Percentiles rank a stretch among this genome's conserved stretches.
Evolutionary conservation across 306 rosid species (phyloP).

Genomic region (Acacia acuminata): DNA sequence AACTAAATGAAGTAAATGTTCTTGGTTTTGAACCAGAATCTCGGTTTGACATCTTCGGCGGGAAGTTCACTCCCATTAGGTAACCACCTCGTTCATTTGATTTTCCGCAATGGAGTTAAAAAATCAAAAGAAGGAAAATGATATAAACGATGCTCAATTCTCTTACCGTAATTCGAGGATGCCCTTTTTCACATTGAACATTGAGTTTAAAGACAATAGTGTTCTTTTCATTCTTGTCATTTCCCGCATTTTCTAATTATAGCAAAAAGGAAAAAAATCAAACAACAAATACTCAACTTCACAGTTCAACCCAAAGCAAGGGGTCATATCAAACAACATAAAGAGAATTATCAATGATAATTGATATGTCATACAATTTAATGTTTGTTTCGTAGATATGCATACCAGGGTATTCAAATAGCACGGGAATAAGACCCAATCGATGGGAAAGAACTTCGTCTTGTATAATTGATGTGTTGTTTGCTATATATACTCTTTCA

Average conservation of each 20-base stretch:
- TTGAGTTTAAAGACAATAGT: conserved; percentile 86
- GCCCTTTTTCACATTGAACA: conserved; percentile 46
- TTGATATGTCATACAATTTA: conserved; percentile 18
- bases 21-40: conserved; percentile 54
- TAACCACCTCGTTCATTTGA: conserved; percentile 68
- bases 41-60: conserved; percentile 49
- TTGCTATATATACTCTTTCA: conserved; percentile 84
- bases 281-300: conserved; percentile 26
- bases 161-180: conserved; percentile 66
- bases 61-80: conserved; percentile 80
- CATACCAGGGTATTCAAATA: conserved; percentile 85
- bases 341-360: conserved; percentile 9
- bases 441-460: conserved; percentile 98
- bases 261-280: not conserved
- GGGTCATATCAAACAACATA: conserved; percentile 5
- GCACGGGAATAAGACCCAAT: conserved; percentile 91
- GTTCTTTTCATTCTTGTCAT: conserved; percentile 74
- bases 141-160: conserved; percentile 13
- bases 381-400: conserved; percentile 5
- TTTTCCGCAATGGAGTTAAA: conserved; percentile 54
- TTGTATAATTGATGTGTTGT: conserved; percentile 81
- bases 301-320: not conserved
- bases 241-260: conserved; percentile 54
- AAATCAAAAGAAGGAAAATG: not conserved
- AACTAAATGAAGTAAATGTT: conserved; percentile 77